Evolutionary conservation across 1,139 yeast species (phyloP), one percentile per base, ranked within the genome.

Genomic region (Taiozyma sp.): DNA sequence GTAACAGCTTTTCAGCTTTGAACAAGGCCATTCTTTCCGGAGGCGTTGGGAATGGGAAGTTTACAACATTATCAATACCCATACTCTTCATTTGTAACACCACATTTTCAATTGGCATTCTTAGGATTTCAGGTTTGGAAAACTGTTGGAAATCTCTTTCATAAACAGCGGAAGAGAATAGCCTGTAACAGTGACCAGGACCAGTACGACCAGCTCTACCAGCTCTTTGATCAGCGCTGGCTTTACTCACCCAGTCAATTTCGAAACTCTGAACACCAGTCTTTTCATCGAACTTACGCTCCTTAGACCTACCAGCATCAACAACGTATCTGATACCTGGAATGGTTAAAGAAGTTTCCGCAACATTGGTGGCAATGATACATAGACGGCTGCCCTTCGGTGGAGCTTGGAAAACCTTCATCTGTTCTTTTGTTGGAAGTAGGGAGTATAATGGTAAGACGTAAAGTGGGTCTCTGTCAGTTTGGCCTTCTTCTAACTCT

Each of bases 161-260:
- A 66, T 78, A 95, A 9, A 95, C 88, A 0, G 99, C 99, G n/a
- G 98, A 92, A 0, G 99, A 92, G 63, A 77, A 95, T 24, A 95
- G 70, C 54, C 99, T 75, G 67, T 95, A 95, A 67, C 97, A 90
- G 64, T 95, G 99, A 50, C 99, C 99, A 0, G 99, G 98, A 0
- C 99, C 99, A 0, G 98, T 93, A 80, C 99, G 87, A 66, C 99
- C 99, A 48, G 99, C 99, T 78, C 99, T 86, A 69, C 99, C 99
- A 38, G 96, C 72, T 71, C 99, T 79, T 73, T 95, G 99, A 57
- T 83, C 95, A 0, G 99, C 95, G 52, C 96, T 87, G 0, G 99
- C 99, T 63, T 95, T 91, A 41, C 96, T 87, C 14, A 93, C 76
- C 98, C 98, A 95, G 52, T 83, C 89, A 48, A 95, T 79, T 64